Evolutionary conservation across 1,284 basidiomycete species (phyloP).

Genomic region (Cryptococcus jaspeensis): DNA sequence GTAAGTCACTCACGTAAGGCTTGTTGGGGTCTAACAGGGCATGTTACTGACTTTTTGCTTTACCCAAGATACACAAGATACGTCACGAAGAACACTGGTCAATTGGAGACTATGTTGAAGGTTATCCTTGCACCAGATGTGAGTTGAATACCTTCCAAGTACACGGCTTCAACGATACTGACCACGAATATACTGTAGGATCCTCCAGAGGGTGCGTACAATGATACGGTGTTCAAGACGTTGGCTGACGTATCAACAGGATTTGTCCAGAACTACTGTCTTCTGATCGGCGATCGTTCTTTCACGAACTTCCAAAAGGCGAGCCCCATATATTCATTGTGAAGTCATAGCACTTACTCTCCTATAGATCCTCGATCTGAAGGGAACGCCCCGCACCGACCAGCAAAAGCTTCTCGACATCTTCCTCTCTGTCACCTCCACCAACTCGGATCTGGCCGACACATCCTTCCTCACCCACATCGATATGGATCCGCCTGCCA

Average conservation of each 20-base stretch:
- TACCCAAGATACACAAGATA: conserved; percentile 69
- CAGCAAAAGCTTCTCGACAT: conserved; percentile 87
- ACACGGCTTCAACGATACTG: not conserved
- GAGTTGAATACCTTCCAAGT: conserved; percentile 34
- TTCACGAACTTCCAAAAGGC: conserved; percentile 98
- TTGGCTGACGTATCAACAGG: conserved; percentile 57
- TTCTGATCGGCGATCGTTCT: conserved; percentile 86
- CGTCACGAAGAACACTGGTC: conserved; percentile 73
- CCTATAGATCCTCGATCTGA: conserved; percentile 85
- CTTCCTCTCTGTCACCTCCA: conserved; percentile 86
- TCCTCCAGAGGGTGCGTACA: conserved; percentile 18
- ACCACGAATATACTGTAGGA: not conserved
- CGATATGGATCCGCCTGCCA: conserved; percentile 72
- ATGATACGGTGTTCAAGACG: not conserved
- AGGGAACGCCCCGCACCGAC: conserved; percentile 79
- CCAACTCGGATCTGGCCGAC: conserved; percentile 76
- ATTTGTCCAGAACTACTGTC: conserved; percentile 89
- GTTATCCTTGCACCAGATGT: conserved; percentile 88
- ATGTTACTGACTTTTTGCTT: not conserved
- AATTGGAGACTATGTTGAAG: conserved; percentile 86
- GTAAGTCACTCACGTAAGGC: conserved; percentile 15
- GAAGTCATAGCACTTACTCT: not conserved
- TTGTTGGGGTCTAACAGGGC: no score
- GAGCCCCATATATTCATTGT: not conserved
- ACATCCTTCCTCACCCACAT: conserved; percentile 86